Evolutionary conservation across 2,329 filamentous ascomycete genomes (phyloP), one percentile per base, ranked within the genome.

Genomic region (Blastomyces percursus): DNA sequence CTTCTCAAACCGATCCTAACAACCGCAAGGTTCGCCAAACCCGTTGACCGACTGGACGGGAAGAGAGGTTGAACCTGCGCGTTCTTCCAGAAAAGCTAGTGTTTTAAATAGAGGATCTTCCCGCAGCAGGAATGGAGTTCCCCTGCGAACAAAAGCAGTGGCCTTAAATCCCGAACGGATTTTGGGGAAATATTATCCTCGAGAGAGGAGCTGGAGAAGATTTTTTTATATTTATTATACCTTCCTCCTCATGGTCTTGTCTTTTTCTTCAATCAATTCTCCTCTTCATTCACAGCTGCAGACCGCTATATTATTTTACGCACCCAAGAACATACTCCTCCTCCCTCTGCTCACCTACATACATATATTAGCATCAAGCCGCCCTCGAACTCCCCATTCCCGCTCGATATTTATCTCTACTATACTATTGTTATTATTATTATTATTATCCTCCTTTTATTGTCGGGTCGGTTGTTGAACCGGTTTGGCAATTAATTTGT

Each of bases 51-150:
- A 59, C 38, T 59, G 56, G 56, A 59, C 40, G 21, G 56, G 38
- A 42, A 30, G 56, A 30, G 30, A 16, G 54, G 19, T 44, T 59
- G 6, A n/a, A 40, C 38, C 40, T 59, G 56, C 40, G 40, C 56
- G 27, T 27, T 11, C 40, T 21, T 19, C 21, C 56, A 44, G 42
- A 40, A 32, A 59, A 50, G 24, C 48, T 46, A 46, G 21, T 24
- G 56, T 32, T 59, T 59, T 48, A n/a, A n/a, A n/a, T n/a, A 46
- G 42, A 59, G 21, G 56, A 59, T 59, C 56, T 59, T 27, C 56
- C 54, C 40, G 24, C 40, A 59, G 56, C 32, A 56, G 24, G 54
- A 56, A 59, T 48, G 56, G 40, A 32, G 56, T 48, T 46, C 12
- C 55, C 21, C 32, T 38, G 40, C 21, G 24, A 46, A 32, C 21